phyloP scores from a whole-genome alignment of 2,329 filamentous ascomycete species.

The Hawksworthiomyces lignivorus region DNA sequence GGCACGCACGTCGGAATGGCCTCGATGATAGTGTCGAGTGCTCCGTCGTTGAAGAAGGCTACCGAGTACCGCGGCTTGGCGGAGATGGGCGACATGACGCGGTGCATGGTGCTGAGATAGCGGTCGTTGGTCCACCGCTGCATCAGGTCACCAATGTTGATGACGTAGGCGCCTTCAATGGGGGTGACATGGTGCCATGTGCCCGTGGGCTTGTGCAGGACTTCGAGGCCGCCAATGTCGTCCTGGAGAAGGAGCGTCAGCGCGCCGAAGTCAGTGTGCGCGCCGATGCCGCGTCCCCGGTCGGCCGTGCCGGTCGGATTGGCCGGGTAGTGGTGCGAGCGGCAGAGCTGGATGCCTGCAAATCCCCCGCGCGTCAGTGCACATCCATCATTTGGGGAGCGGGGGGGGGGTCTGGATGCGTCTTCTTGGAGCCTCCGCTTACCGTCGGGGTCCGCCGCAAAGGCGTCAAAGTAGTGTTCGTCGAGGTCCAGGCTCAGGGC shows the following conservation, averaged over 20 bases:
- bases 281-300: constrained; percentile 28
- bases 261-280: constrained; percentile 28
- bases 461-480: constrained; percentile 29
- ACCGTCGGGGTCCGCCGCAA: constrained; percentile 7
- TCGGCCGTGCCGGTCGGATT: constrained; percentile 36
- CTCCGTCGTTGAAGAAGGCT: constrained; percentile 46
- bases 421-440: constrained; percentile 1
- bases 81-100: constrained; percentile 43
- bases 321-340: constrained; percentile 27
- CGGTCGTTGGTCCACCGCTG: constrained; percentile 43
- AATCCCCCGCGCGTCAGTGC: too few species aligned
- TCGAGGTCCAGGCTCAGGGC: constrained; percentile 35
- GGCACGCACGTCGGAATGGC: constrained; percentile 27
- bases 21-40: constrained; percentile 21
- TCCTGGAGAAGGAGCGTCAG: constrained; percentile 9
- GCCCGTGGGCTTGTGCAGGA: constrained; percentile 34
- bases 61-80: constrained; percentile 44
- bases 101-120: constrained; percentile 47
- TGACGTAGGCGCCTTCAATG: constrained; percentile 36
- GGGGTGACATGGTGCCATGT: constrained; percentile 38
- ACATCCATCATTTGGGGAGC: too few species aligned
- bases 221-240: constrained; percentile 56
- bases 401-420: not conserved
- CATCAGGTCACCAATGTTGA: constrained; percentile 43
- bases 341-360: constrained; percentile 7